A percentile compares a stretch with the other conserved stretches of the same genome.
These are phyloP conservation scores for Cajanus cajan DNA, from an alignment of 306 rosid species.

Conservation along the genomic window DNA sequence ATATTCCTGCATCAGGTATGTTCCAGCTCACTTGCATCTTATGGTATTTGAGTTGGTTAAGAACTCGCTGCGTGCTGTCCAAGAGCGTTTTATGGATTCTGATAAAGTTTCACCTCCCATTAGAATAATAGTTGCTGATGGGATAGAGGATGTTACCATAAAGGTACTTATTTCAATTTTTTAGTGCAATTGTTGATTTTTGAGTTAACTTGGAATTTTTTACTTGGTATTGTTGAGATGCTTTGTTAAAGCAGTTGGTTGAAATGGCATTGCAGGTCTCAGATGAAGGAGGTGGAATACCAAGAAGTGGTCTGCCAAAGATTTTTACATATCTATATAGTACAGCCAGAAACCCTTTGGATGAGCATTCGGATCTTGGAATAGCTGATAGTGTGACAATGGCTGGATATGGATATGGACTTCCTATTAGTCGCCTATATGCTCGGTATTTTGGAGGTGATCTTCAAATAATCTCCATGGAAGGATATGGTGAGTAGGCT, in stretches of 20 bases:
- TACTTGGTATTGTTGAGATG: background rate
- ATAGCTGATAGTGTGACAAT: conserved; percentile 61
- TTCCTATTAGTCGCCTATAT: conserved; percentile 81
- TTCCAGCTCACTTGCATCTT: conserved; percentile 90
- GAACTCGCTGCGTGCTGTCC: conserved; percentile 94
- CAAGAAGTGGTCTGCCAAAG: conserved; percentile 76
- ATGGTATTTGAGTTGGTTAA: conserved; percentile 98
- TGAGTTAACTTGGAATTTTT: background rate
- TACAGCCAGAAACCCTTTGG: conserved; percentile 79
- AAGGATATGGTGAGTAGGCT: conserved; percentile 75
- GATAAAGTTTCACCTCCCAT: conserved; percentile 73
- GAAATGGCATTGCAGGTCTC: conserved; percentile 41
- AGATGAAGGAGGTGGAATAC: conserved; percentile 90
- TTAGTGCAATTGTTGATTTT: background rate
- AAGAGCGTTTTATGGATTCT: conserved; percentile 80
- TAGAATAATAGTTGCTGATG: conserved; percentile 91
- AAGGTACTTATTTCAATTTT: conserved; percentile 32
- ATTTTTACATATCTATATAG: conserved; percentile 93
- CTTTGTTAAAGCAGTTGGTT: conserved; percentile 4
- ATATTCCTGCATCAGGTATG: conserved; percentile 56
- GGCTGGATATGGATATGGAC: conserved; percentile 96
- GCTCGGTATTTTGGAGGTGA: conserved; percentile 93
- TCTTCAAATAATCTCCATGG: conserved; percentile 92
- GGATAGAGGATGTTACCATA: conserved; percentile 89
- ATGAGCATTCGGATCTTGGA: conserved; percentile 66